Base-by-base conservation (phyloP, 75 land plant genomes). In the Pinus albicaulis region DNA sequence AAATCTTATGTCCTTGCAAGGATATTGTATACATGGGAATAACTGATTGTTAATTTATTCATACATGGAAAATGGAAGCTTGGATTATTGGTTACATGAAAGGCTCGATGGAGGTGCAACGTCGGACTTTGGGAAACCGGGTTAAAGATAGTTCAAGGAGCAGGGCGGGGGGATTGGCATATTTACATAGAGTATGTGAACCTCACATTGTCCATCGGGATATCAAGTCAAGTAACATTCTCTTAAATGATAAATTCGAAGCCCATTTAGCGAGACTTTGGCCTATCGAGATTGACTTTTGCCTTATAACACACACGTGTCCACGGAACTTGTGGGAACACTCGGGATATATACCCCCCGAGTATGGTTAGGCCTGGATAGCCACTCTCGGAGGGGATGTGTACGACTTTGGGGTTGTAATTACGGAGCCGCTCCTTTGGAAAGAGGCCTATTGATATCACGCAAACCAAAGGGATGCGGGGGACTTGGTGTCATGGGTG, bases 241-340 rank as follows among this genome's bases (percentile, higher is more conserved):
- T 92, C 7, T 74, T 92, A 38, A 89, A 92, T 76, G 91, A 88
- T 12, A 76, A 71, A 55, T 92, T 88, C 58, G 89, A 92, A 76
- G 90, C 95, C 71, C 92, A 90, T 77, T 77, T 92, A 41, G 93
- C 92, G n/a, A 25, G 95, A 92, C 76, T 92, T 92, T 80, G 95
- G 95, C 28, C 84, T 92, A 31, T 80, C 95, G 58, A 86, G 90
- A 76, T 78, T 92, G n/a, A 80, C n/a, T 92, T 22, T 72, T 73
- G 36, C 87, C 83, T 15, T 83, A 81, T 65, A 88, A 89, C 61
- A 92, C 94, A 68, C 94, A 92, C 74, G 92, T 90, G 56, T 85
- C 92, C 22, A 91, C 89, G 12, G 90, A 91, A 62, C 80, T 92
- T 56, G 94, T 86, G 36, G 94, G 94, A 12, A 92, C 92, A 1